Conservation (phyloP, 1,284 basidiomycete genomes). For the Sanghuangporus baumii region DNA sequence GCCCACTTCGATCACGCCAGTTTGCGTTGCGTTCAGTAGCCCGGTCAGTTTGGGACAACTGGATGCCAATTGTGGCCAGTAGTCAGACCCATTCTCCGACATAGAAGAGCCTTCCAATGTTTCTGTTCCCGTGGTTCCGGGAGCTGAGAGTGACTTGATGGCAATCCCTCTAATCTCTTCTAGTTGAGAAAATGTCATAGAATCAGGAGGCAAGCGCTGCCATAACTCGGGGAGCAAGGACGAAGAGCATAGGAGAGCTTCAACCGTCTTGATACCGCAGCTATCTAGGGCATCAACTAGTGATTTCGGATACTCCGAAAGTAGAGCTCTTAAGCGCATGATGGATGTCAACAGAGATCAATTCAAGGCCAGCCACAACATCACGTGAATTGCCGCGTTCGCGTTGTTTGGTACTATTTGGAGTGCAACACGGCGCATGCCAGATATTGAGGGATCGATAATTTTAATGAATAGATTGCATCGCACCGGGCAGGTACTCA, state of each 20-base stretch:
- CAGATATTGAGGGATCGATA: background rate
- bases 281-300: conserved; percentile 28
- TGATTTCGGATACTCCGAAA: conserved; percentile 7
- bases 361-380: background rate
- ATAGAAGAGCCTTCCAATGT: conserved; percentile 28
- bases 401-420: background rate
- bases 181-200: conserved; percentile 44
- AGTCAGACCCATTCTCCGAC: conserved; percentile 21
- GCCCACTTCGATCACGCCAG: conserved; percentile 55
- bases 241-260: conserved; percentile 50
- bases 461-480: background rate
- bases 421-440: too few relatives aligned
- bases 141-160: conserved; percentile 36
- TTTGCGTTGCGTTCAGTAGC: conserved; percentile 40
- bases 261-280: conserved; percentile 49
- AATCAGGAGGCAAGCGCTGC: conserved; percentile 41
- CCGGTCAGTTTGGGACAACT: conserved; percentile 41
- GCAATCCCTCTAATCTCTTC: conserved; percentile 34
- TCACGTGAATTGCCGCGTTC: background rate
- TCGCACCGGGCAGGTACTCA: background rate
- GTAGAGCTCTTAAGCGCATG: conserved; percentile 14
- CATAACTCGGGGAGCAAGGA: conserved; percentile 40
- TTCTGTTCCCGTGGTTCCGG: conserved; percentile 35
- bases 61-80: background rate
- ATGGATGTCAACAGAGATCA: background rate